Base-by-base conservation (phyloP, 2,329 filamentous ascomycete species). In the Claviceps paspali region DNA sequence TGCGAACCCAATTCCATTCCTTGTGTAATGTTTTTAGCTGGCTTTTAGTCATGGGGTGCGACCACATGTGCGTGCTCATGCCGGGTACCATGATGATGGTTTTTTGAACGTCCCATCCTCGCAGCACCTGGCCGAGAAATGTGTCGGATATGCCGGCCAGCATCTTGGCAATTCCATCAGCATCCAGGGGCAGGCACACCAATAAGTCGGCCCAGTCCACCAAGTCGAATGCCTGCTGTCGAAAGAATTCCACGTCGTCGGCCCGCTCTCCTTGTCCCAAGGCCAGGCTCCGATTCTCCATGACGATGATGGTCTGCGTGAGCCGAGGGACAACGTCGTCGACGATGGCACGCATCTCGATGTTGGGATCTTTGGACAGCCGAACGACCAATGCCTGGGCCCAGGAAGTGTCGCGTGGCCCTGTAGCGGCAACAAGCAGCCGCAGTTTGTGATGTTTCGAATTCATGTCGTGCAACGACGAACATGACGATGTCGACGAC, bases 21-120 rank as follows among this genome's bases (percentile, higher is more conserved):
- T 75, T 67, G 45, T 79, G 71, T 29, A 94, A 74, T 59, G 92
- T 91, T 57, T 74, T 80, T 42, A 94, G 69, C 52, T 94, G 86
- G 49, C 85, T 81, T 61, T 82, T 83, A 12, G 84, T 93, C 61
- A 87, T 78, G 2, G 86, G 84, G 49, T 91, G 86, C 52, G 87
- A 77, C 85, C 85, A 93, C 76, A 88, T 86, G 42, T 82, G 71
- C 1, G 75, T 76, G 24, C 82, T 88, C 86, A 95, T 92, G 45
- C 83, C 84, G 0, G 87, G 86, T 6, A 93, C 78, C 40, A 95
- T 63, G 34, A 94, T 61, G 22, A 93, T 81, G 48, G 79, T 82
- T 60, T 94, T 94, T 6, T 79, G 79, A 1, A 81, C 76, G 49
- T 92, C 79, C 87, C 87, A 95, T 39, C 82, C 82, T 36, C 87